A percentile compares a stretch with the other conserved stretches of the same genome.
These are phyloP conservation scores for Phialocephala subalpina DNA, from an alignment of 2,329 filamentous ascomycete genomes.

Conservation along the genomic window DNA sequence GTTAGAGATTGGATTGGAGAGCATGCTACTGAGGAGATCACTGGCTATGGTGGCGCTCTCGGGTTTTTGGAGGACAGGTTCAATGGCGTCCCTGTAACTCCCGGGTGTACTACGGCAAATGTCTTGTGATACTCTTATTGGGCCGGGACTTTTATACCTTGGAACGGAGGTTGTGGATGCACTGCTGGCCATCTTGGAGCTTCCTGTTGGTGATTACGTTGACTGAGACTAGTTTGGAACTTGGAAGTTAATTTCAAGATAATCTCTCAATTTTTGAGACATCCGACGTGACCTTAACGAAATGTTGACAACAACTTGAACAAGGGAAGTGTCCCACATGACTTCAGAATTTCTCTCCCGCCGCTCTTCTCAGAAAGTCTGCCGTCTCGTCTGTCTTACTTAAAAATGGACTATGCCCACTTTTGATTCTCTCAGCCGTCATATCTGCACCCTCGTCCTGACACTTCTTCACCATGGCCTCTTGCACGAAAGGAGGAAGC, in stretches of 20 bases:
- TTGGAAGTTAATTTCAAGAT: background rate
- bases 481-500: slow-evolving; percentile 21
- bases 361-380: slow-evolving; percentile 2
- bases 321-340: background rate
- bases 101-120: slow-evolving; percentile 5
- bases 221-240: background rate
- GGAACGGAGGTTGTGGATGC: background rate
- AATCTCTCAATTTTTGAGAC: too few species aligned
- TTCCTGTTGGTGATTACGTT: background rate
- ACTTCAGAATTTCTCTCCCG: slow-evolving; percentile 10
- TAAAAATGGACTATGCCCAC: slow-evolving; percentile 26
- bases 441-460: slow-evolving; percentile 21
- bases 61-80: slow-evolving; percentile 39
- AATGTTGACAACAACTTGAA: too few species aligned
- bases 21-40: slow-evolving; percentile 49
- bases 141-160: background rate
- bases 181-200: slow-evolving; percentile 9
- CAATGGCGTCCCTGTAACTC: slow-evolving; percentile 7
- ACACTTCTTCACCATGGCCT: slow-evolving; percentile 22
- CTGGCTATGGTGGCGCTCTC: slow-evolving; percentile 45
- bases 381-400: slow-evolving; percentile 13
- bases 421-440: slow-evolving; percentile 13
- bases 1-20: slow-evolving; percentile 52
- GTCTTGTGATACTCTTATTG: slow-evolving; percentile 3
- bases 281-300: too few species aligned